Evolutionary conservation across 306 rosid genomes (phyloP), one percentile per base, ranked within the genome.

Genomic region (Nissolia schottii): DNA sequence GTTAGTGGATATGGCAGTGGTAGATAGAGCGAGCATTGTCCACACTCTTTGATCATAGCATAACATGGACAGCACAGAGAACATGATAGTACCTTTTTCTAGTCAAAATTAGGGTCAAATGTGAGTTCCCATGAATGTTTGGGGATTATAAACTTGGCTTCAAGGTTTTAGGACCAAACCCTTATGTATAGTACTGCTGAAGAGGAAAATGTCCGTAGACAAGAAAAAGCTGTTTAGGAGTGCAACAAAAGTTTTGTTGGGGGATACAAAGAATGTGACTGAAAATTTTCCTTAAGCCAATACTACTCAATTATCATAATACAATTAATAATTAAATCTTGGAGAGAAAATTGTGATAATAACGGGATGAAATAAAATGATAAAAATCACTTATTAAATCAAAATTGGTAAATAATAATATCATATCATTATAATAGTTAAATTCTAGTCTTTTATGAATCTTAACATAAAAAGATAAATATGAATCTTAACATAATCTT

Each of bases 71-170:
- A 65, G 49, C 63, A 65, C 64, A 37, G 66, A 73, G 41, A 60
- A 50, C 74, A 71, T 55, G 48, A 67, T 53, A 49, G 7, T 11
- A 55, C 16, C 24, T 70, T 63, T 67, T 64, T 25, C 66, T 79
- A 62, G 77, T 54, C 64, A 75, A 61, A 61, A 67, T 29, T 3
- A 67, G 55, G 48, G 57, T 68, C 77, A 53, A 62, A 73, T 75
- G 80, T 63, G 81, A 81, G 85, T 75, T 70, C 78, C 87, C 63
- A 27, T 75, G 79, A 77, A 38, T n/a, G n/a, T 74, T 67, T 72
- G 40, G 74, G 79, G 74, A 71, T 81, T 78, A 60, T 70, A 75
- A 75, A 74, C 71, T 34, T 51, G 34, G 57, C 34, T 74, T 74
- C 59, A 49, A 59, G 40, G 53, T 51, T 64, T 61, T 60, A 61